phyloP scores from a whole-genome alignment of 208 protist species.

The Trichomonas tenax region DNA sequence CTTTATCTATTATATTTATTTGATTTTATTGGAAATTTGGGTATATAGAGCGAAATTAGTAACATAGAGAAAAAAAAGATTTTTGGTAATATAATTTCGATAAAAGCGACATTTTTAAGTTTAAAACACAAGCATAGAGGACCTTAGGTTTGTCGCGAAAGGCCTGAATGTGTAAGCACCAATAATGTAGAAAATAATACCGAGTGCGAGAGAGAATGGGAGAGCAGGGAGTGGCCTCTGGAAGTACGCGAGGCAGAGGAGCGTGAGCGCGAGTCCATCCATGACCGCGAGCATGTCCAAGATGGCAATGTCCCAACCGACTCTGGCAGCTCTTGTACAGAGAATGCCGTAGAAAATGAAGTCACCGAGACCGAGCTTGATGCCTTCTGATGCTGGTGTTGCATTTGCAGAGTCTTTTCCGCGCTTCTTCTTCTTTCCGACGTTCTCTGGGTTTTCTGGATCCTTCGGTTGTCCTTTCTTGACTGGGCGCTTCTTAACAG shows the following conservation, averaged over 20 bases:
- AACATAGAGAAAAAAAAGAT: no score
- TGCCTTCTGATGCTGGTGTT: not conserved
- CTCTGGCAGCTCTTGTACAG: not conserved
- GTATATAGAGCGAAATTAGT: no score
- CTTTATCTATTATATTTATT: no score
- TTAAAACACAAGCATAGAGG: not conserved
- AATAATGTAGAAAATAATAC: not conserved
- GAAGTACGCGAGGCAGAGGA: not conserved
- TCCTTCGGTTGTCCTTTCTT: not conserved
- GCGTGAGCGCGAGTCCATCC: not conserved
- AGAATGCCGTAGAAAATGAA: slow-evolving; percentile 17
- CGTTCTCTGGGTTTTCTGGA: not conserved
- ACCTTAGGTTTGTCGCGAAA: not conserved
- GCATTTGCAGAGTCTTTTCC: not conserved
- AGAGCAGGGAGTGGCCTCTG: slow-evolving; percentile 5
- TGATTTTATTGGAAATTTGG: no score
- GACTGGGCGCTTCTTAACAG: not conserved
- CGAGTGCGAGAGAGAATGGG: not conserved
- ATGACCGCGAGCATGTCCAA: not conserved
- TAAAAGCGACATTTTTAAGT: no score
- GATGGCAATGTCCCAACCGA: not conserved
- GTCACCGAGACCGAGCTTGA: slow-evolving; percentile 15
- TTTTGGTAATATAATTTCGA: no score
- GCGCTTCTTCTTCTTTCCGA: not conserved
- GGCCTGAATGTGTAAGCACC: not conserved